Conservation (phyloP, 1,284 basidiomycete genomes). For the Moniliella sp. region DNA sequence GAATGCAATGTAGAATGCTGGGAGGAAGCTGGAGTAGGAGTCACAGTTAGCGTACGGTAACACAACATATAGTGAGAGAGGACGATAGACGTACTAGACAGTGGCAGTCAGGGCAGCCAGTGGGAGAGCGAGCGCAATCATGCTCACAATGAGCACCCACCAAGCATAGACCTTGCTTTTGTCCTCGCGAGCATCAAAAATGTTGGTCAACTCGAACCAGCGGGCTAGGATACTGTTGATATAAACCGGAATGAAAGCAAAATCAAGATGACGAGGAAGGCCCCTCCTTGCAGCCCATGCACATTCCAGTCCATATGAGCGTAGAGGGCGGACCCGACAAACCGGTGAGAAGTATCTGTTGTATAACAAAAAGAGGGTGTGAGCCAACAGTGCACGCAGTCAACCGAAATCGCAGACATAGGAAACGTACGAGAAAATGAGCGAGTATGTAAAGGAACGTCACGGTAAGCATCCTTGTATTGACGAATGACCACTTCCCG, state of each 20-base stretch:
- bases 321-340: conserved; percentile 16
- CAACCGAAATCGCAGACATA: too few relatives aligned
- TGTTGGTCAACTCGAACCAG: conserved; percentile 17
- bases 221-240: too few relatives aligned
- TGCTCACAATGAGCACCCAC: conserved; percentile 11
- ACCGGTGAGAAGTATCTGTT: too few relatives aligned
- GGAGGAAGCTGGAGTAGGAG: conserved; percentile 19
- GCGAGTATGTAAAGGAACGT: conserved; percentile 54
- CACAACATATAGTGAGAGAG: neutral
- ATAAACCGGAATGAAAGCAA: conserved; percentile 17
- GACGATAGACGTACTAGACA: neutral
- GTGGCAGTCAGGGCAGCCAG: neutral
- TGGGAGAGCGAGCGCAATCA: conserved; percentile 3
- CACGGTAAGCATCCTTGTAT: conserved; percentile 43
- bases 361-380: neutral
- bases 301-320: conserved; percentile 6
- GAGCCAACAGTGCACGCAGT: neutral
- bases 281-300: conserved; percentile 8
- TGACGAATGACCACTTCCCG: conserved; percentile 41
- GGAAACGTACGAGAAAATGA: conserved; percentile 40
- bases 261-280: conserved; percentile 10
- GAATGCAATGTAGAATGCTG: conserved; percentile 21
- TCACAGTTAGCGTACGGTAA: neutral
- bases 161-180: conserved; percentile 23
- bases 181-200: conserved; percentile 17